These are phyloP conservation scores for Beverwykella pulmonaria DNA, from an alignment of 495 filamentous ascomycete species.

Conservation along the genomic window DNA sequence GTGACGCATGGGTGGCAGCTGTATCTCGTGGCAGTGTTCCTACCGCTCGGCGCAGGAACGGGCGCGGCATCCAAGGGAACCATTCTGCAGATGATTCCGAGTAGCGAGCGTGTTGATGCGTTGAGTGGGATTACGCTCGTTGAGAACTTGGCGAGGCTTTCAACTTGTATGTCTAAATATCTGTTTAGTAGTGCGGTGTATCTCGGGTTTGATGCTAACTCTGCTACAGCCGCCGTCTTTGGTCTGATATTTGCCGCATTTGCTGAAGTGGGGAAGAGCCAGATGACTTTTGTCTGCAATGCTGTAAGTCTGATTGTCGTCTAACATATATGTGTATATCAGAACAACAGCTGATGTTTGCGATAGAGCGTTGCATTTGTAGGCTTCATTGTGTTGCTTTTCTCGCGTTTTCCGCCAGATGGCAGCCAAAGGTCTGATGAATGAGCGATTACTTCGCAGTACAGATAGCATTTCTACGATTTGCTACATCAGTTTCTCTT, in stretches of 20 bases:
- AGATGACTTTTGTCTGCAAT: slow-evolving; percentile 59
- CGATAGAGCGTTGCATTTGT: slow-evolving; percentile 51
- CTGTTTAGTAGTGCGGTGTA: neutral
- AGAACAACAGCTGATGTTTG: slow-evolving; percentile 37
- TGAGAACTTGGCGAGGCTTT: slow-evolving; percentile 56
- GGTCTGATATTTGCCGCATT: slow-evolving; percentile 58
- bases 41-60: slow-evolving; percentile 59
- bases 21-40: slow-evolving; percentile 52
- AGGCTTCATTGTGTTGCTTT: slow-evolving; percentile 51
- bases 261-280: slow-evolving; percentile 51
- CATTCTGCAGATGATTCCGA: slow-evolving; percentile 58
- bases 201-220: neutral
- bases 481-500: too few species aligned
- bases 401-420: slow-evolving; percentile 53
- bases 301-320: slow-evolving; percentile 41
- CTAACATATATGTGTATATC: too few species aligned
- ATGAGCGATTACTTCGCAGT: neutral
- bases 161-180: slow-evolving; percentile 42
- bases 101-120: slow-evolving; percentile 54
- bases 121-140: slow-evolving; percentile 60
- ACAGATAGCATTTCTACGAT: too few species aligned
- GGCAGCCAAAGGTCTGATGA: slow-evolving; percentile 44
- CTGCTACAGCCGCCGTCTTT: slow-evolving; percentile 51
- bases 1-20: slow-evolving; percentile 56
- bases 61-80: slow-evolving; percentile 61